Base-by-base conservation (phyloP, 1,284 basidiomycete species). In the Rhodotorula mucilaginosa region DNA sequence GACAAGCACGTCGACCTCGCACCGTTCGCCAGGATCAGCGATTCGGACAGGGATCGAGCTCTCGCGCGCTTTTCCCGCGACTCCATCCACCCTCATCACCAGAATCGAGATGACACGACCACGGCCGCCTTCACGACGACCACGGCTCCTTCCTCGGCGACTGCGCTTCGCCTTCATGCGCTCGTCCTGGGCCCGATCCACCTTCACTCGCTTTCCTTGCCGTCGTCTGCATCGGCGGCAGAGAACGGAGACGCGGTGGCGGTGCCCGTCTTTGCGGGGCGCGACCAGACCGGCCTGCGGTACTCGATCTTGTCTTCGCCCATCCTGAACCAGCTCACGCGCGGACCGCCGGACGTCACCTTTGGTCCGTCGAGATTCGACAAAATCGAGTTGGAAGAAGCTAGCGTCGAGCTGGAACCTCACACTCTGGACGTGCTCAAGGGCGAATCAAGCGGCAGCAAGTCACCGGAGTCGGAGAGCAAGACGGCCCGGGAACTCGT, bases 121-220 rank as follows among this genome's bases (percentile, higher is more conserved):
- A 56, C 54, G 15, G n/a, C 46, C 6, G 31, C 23, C 23, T 58
- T 58, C 15, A 39, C 31, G 21, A 58, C 58, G 31, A 49, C 58
- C 2, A 18, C 23, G 13, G 2, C 39, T 4, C 7, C 54, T 5
- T 12, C 59, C 7, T 18, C 49, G 5, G 46, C 31, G 7, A 58
- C 61, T 2, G 48, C 48, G 18, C 68, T 74, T 44, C 64, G 72
- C n/a, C 59, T 74, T 31, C 58, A 63, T 26, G 58, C 70, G 26
- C 48, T 65, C 46, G 54, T 74, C 31, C 39, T 54, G 31, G 72
- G 72, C 16, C 64, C 69, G 15, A 67, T 54, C 1, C 49, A 64
- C 21, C 56, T 68, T 21, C 56, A 58, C 48, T 26, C 48, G 26
- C 46, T 68, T 16, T 5, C 56, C 13, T 48, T 58, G 23, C 48